Conservation (phyloP, 1,139 yeast genomes). For the Candida anutae region DNA sequence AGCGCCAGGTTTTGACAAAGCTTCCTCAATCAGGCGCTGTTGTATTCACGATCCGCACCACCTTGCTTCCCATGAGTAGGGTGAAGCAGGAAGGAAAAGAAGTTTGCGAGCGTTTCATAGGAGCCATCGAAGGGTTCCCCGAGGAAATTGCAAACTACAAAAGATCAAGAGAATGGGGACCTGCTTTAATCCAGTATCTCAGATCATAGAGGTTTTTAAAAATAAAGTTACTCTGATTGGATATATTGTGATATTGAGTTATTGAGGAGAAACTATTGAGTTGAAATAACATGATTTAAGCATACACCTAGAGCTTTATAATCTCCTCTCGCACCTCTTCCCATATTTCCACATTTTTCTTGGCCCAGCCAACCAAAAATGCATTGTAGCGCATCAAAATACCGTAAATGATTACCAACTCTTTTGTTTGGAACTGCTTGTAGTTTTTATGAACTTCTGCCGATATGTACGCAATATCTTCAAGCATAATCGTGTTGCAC, state of each 20-base stretch:
- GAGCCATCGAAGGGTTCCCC: conserved; percentile 34
- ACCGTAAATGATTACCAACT: conserved; percentile 36
- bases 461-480: conserved; percentile 48
- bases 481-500: conserved; percentile 50
- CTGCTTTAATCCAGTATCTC: conserved; percentile 26
- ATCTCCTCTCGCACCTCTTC: conserved; percentile 52
- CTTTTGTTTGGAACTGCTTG: conserved; percentile 41
- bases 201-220: too few relatives aligned
- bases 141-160: conserved; percentile 32
- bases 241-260: too few relatives aligned
- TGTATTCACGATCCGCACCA: conserved; percentile 58
- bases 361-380: conserved; percentile 61
- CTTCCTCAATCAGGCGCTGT: conserved; percentile 48
- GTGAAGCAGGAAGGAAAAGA: conserved; percentile 47
- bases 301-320: conserved; percentile 12
- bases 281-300: too few relatives aligned
- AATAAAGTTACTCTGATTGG: too few relatives aligned
- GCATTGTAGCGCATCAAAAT: conserved; percentile 46
- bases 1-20: conserved; percentile 54
- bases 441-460: conserved; percentile 45
- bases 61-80: conserved; percentile 50
- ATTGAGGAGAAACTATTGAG: too few relatives aligned
- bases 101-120: conserved; percentile 29
- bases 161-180: conserved; percentile 34
- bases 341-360: conserved; percentile 65